Evolutionary conservation across 352 stramenopile genomes (phyloP), one percentile per base, ranked within the genome.

Genomic region (Globisporangium cylindrosporum): DNA sequence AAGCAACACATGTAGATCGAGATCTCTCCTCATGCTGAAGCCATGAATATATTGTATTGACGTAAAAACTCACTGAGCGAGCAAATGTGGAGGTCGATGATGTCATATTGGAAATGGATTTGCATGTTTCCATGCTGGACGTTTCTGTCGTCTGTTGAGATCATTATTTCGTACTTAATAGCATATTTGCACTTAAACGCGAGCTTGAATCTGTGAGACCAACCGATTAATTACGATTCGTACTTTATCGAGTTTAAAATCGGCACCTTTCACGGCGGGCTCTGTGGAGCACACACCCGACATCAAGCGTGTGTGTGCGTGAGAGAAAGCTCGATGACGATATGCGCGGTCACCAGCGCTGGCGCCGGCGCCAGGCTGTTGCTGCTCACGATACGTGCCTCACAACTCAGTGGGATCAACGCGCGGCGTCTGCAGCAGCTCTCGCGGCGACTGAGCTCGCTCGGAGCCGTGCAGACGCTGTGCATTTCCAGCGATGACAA

Each of bases 11-110:
- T 29, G 48, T 9, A 55, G 8, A 51, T 12, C 43, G 43, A 51
- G 18, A 12, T 3, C 43, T 51, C 41, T 49, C 41, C 43, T 8
- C 18, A 22, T 25, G 9, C 0, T 38, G 29, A 27, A 5, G 29
- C 7, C 27, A 62, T 29, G 56, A 62, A 62, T 62, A 61, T 61
- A 48, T 62, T 49, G 29, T 49, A 62, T 62, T 62, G 56, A 32
- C 56, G 56, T 46, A 22, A 41, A 15, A 22, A 59, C 15, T 27
- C 2, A 24, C 20, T 12, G 25, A 24, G 6, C 6, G 53, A 59
- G 25, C 18, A 20, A 25, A 8, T 43, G 55, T 7, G 53, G 43
- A 12, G 18, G 43, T 51, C 43, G 18, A 51, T 51, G 43, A 51
- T 51, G 43, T 51, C 43, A 51, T 48, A n/a, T 22, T 22, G 43